Evolutionary conservation across 2,329 filamentous ascomycete genomes (phyloP).

Genomic region (Biscogniauxia marginata): DNA sequence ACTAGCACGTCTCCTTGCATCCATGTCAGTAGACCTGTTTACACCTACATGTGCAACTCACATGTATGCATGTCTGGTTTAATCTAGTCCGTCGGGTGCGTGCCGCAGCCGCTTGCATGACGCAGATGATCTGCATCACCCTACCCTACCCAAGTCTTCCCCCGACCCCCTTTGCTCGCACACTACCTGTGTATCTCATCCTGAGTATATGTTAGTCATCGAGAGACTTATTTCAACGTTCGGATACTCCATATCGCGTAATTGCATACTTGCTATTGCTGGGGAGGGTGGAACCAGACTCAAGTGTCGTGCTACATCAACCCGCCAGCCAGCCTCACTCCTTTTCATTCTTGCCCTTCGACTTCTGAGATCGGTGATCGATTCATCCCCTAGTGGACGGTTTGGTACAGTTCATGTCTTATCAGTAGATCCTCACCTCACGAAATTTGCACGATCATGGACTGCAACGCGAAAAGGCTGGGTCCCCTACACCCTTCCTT

Average conservation of each 20-base stretch:
- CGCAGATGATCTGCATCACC: neutral
- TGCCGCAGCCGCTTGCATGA: constrained; percentile 14
- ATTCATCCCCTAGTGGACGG: neutral
- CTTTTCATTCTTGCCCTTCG: neutral
- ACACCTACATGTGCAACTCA: constrained; percentile 20
- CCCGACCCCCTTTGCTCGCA: neutral
- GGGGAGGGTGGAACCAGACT: neutral
- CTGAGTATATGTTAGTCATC: constrained; percentile 1
- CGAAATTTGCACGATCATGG: too few species aligned
- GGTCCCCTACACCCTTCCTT: neutral
- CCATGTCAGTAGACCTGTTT: constrained; percentile 3
- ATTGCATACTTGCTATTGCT: neutral
- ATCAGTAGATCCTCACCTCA: neutral
- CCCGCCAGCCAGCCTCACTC: neutral
- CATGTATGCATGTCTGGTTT: constrained; percentile 13
- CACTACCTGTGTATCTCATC: neutral
- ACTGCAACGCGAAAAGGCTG: neutral
- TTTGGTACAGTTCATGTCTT: neutral
- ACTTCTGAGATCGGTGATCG: too few species aligned
- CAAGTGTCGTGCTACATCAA: neutral
- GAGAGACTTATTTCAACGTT: neutral
- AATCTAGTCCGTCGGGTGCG: constrained; percentile 20
- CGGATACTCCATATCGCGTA: neutral
- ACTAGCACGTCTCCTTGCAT: constrained; percentile 8
- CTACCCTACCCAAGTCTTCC: neutral